Evolutionary conservation across 805 yeast genomes (phyloP).

Genomic region (Pichia insulana): DNA sequence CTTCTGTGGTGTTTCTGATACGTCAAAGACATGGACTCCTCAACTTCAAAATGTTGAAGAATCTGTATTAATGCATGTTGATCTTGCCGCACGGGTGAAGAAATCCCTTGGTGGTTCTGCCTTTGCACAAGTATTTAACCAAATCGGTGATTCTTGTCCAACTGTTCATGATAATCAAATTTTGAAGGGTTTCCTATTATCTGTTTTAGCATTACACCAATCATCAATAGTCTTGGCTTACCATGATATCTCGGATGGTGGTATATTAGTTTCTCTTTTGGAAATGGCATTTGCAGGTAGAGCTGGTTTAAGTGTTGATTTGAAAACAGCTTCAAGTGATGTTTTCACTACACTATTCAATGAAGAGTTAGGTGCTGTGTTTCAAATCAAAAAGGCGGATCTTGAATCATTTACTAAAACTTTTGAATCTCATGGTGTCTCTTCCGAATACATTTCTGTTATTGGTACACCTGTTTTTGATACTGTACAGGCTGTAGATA

Average conservation of each 20-base stretch:
- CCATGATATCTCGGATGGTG: conserved; percentile 97
- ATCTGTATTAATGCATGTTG: conserved; percentile 69
- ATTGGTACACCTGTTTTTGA: conserved; percentile 64
- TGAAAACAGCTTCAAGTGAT: conserved; percentile 26
- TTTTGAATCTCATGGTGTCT: conserved; percentile 51
- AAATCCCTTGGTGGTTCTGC: conserved; percentile 88
- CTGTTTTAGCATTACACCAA: conserved; percentile 67
- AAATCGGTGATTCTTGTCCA: conserved; percentile 78
- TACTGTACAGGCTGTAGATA: conserved; percentile 36
- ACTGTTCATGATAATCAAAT: conserved; percentile 61
- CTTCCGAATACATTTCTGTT: conserved; percentile 41
- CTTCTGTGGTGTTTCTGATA: conserved; percentile 77
- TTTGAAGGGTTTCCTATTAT: conserved; percentile 61
- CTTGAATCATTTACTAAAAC: conserved; percentile 45
- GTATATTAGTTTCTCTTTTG: conserved; percentile 69
- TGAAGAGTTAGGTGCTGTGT: conserved; percentile 94
- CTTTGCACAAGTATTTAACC: conserved; percentile 84
- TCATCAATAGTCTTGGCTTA: conserved; percentile 65
- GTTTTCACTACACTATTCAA: conserved; percentile 59
- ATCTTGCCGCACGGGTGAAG: conserved; percentile 48
- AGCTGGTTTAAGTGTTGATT: conserved; percentile 59
- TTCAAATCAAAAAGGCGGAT: conserved; percentile 63
- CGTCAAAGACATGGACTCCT: conserved; percentile 94
- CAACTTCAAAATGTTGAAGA: conserved; percentile 44
- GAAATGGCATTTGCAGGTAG: conserved; percentile 98